Base-by-base conservation (phyloP, 768 basidiomycete genomes). In the Suillus alpinus region DNA sequence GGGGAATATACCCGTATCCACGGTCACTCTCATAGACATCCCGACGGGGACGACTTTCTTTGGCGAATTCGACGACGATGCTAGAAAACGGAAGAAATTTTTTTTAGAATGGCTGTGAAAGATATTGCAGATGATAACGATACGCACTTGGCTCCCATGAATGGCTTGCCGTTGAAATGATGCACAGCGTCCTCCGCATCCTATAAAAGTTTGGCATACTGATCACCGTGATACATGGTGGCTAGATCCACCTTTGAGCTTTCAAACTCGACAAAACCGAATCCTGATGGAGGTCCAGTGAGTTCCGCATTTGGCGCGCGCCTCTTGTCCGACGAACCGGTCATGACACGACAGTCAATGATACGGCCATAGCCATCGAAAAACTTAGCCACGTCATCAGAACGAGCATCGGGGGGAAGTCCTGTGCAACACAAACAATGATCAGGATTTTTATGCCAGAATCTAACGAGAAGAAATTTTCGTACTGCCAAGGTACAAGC, bases 241-340 rank as follows among this genome's bases (percentile, higher is more conserved):
- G 59, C 34, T 55, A 51, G 40, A 31, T 55, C 29, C 44, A 86
- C 94, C 78, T 90, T 87, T 20, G 89, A 74, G 68, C 80, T 91
- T 73, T 96, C 96, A 69, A 97, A 98, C 75, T 98, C 96, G 66
- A 98, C 87, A 73, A 99, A 99, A 59, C 95, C 97, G 69, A 97
- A 99, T 12, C 93, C 93, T 93, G 62, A 44, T 37, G 44, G 3
- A 51, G 63, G 60, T 59, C 60, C 53, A 65, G 65, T 75, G 60
- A 72, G 65, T 44, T 52, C 36, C 51, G 59, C 40, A 55, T 65
- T 65, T 57, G 59, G 40, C 18, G 62, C 55, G 49, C 62, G 55
- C 65, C 61, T 62, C 44, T 52, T 59, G 53, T 62, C 55, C 59
- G 61, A 82, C 80, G 63, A 67, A 94, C 92, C 92, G 44, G 93